Conservation (phyloP, 148 eudicot species). For the Euryodendron excelsum region DNA sequence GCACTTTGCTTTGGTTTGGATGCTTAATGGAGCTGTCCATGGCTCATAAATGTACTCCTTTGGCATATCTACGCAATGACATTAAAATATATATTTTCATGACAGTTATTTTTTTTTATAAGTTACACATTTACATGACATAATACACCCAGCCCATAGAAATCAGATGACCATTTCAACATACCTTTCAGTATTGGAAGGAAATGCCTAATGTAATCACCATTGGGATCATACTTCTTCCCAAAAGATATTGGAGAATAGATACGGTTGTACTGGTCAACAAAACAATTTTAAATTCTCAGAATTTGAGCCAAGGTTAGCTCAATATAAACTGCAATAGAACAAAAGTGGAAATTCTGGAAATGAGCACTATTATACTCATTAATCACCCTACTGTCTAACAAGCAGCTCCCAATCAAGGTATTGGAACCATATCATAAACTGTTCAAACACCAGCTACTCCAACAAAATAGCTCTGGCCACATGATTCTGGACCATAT, state of each 20-base stretch:
- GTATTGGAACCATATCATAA: too few species aligned
- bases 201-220: conserved; percentile 78
- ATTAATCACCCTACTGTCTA: too few species aligned
- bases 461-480: too few species aligned
- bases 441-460: too few species aligned
- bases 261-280: conserved; percentile 74
- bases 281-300: conserved; percentile 10
- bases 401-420: too few species aligned
- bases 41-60: conserved; percentile 92
- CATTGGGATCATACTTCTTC: conserved; percentile 82
- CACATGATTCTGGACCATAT: too few species aligned
- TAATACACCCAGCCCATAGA: neutral
- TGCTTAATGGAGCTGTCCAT: conserved; percentile 84
- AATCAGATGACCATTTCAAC: neutral
- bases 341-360: too few species aligned
- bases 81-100: too few species aligned
- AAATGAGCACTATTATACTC: too few species aligned
- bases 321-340: too few species aligned
- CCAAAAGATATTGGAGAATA: conserved; percentile 91
- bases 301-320: too few species aligned
- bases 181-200: conserved; percentile 83
- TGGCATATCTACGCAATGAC: conserved; percentile 72
- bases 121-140: neutral
- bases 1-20: conserved; percentile 82
- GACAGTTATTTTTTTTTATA: too few species aligned